Percentiles rank a stretch among this genome's conserved stretches.
Evolutionary conservation across 352 stramenopile genomes (phyloP).

Genomic region (Phytopythium delawarense): DNA sequence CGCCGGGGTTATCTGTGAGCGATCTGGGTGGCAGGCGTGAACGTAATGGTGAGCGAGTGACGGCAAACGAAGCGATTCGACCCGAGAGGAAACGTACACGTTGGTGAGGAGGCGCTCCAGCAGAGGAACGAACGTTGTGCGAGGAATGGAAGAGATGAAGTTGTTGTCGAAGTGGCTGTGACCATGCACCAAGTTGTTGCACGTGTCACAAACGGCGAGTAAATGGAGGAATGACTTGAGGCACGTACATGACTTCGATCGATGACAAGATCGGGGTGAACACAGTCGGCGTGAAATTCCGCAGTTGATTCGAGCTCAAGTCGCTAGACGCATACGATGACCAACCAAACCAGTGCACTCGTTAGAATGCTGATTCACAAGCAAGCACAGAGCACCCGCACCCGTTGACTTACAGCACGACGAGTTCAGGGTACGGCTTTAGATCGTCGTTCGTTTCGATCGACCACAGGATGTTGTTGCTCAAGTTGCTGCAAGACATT

Average conservation of each 20-base stretch:
- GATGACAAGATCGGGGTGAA: constrained; percentile 44
- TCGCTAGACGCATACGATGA: constrained; percentile 26
- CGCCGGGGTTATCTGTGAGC: constrained; percentile 44
- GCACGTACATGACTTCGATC: constrained; percentile 47
- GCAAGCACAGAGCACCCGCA: neutral
- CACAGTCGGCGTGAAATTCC: constrained; percentile 46
- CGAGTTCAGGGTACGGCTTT: constrained; percentile 31
- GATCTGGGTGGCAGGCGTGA: constrained; percentile 18
- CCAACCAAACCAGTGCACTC: neutral
- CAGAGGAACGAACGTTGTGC: constrained; percentile 44
- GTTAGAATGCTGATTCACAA: neutral
- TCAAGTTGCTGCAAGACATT: constrained; percentile 41
- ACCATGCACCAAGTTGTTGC: neutral
- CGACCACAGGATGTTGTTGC: constrained; percentile 57
- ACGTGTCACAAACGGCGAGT: neutral
- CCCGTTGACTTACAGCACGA: constrained; percentile 37
- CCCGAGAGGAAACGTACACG: constrained; percentile 23
- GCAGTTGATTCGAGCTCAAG: constrained; percentile 48
- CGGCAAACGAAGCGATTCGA: neutral
- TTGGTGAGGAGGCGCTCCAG: constrained; percentile 37
- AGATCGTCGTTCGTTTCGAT: constrained; percentile 49
- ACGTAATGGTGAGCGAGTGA: neutral
- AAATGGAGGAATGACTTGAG: neutral
- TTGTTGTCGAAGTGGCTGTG: constrained; percentile 57
- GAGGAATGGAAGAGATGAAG: constrained; percentile 50